Base-by-base conservation (phyloP, 306 rosid species). In the Morella rubra region DNA sequence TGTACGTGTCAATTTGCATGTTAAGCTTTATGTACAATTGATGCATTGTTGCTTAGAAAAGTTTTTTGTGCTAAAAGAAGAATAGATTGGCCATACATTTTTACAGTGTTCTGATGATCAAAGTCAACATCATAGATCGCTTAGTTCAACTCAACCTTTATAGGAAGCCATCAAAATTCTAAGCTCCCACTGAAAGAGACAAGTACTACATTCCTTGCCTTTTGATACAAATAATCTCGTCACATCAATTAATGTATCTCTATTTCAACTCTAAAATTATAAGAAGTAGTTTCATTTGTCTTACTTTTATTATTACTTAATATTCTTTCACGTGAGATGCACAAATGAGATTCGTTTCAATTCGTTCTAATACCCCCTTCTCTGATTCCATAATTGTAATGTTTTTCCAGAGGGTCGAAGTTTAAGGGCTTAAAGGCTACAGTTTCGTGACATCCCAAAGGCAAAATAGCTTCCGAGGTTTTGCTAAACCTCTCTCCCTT, bases 161-260 rank as follows among this genome's bases (percentile, higher is more conserved):
- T 10, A 8, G 65, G 42, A 59, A 59, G 24, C 19, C 40, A 59
- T 24, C 19, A 24, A 10, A 24, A 19, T 2, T 55, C 19, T 19
- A 32, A 55, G 61, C 32, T n/a, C 10, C 19, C 61, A 19, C 32
- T 19, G 6, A 55, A n/a, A n/a, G 11, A 55, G 27, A 19, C 2
- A 55, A 19, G 32, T 8, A 53, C 58, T 9, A 3, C 7, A 18
- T 40, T 37, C 37, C 18, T 15, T 1, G 15, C 62, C 55, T 47
- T 22, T 19, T 27, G 50, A 58, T 37, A 8, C 41, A 49, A 53
- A 73, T 69, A 53, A 62, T 47, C 61, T 77, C 6, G 7, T 51
- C 44, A 13, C 16, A 76, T 66, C 40, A 56, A 67, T 62, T 60
- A 67, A 52, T 77, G 72, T 18, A 8, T 77, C 71, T 49, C 58